Base-by-base conservation (phyloP, 805 yeast species). In the Yarrowia sp. region DNA sequence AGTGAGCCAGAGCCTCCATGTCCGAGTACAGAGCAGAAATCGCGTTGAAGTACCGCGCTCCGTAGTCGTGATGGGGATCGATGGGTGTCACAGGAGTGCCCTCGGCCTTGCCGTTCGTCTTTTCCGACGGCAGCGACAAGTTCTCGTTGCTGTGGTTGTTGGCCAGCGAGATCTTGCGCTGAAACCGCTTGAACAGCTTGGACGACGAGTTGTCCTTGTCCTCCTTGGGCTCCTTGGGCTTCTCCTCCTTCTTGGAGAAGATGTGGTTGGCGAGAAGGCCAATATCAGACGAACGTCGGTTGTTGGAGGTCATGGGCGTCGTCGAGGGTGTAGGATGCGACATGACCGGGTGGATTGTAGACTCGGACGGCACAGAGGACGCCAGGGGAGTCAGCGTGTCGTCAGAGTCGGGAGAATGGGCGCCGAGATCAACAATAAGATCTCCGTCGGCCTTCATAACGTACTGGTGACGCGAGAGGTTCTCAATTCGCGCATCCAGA, bases 161-260 rank as follows among this genome's bases (percentile, higher is more conserved):
- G 19, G 47, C 46, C 10, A 55, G 19, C n/a, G 33, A 21, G 29
- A 55, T 38, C 12, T 39, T 55, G 10, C 61, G 47, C 47, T 55
- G 61, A 47, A 55, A 55, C 29, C 61, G 61, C 47, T 55, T 55
- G 61, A 55, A 55, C 29, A 55, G 27, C 58, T 51, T 51, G 32
- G 58, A 51, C 16, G 42, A 35, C 31, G 58, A 33, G 14, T 24
- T 51, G 58, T 51, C 58, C 32, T 51, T 35, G 32, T 51, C 42
- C 13, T 51, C 58, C 41, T 49, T 46, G 24, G 35, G 35, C 51
- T 44, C 24, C 53, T 46, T 47, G 33, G 38, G 42, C 27, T 55
- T 55, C 29, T 55, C 41, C 16, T 55, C 61, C 38, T 55, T 55
- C 22, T 42, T 33, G 29, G 47, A 55, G 21, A 55, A 55, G 7